Base-by-base conservation (phyloP, 768 basidiomycete genomes). In the Mycena leptocephala region DNA sequence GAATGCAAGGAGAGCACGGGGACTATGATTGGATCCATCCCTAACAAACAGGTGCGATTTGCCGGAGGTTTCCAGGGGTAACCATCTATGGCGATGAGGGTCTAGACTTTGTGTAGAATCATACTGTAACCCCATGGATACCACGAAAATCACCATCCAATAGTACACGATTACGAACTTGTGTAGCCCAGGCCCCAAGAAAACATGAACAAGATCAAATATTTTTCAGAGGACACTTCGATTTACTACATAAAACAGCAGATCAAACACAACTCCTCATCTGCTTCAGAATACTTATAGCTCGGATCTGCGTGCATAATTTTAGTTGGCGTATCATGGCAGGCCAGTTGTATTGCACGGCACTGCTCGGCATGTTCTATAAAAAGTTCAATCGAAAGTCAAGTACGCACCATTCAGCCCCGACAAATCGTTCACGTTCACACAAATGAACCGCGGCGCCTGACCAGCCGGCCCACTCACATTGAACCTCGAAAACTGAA, bases 1-100 rank as follows among this genome's bases (percentile, higher is more conserved):
- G 53, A 73, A 73, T 46, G 81, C 80, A 37, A 79, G 83, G 82
- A 79, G 48, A 56, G 30, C 46, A 78, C 39, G 73, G 41, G 53
- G 55, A 58, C 39, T 10, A 24, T 26, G 13, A 35, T 35, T 16
- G 20, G n/a, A 72, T 61, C 53, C n/a, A n/a, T n/a, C n/a, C n/a
- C 56, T 41, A 64, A 65, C 72, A 74, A 61, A 72, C 48, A 72
- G 43, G 48, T 32, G 48, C 74, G 74, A 70, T 65, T 66, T 33
- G 56, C 39, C 75, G 75, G 41, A 55, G 64, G 48, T 75, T 46
- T 18, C 74, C 61, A 75, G 51, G 69, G 68, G 18, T 43, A 59
- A 56, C 48, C 14, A 46, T 46, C 43, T 14, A 46, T 46, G 43
- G 43, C 43, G 43, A 46, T 46, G 10, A 7, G 18, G 59, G 69